Percentiles rank a stretch among this genome's conserved stretches.
These are phyloP conservation scores for Malus hybrid DNA, from an alignment of 331 rosid species.

Conservation along the genomic window DNA sequence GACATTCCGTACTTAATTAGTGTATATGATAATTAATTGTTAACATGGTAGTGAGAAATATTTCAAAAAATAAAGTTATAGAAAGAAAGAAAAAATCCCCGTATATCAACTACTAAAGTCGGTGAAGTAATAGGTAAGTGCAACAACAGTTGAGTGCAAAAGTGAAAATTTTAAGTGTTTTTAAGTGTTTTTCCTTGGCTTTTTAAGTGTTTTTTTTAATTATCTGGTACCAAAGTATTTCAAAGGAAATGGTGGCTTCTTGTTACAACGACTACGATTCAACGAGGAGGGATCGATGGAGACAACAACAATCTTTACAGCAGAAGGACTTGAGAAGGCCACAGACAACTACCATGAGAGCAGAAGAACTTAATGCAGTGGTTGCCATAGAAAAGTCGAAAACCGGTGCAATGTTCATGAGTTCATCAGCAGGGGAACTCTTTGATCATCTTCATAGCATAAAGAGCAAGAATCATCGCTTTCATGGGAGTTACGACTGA, in stretches of 20 bases:
- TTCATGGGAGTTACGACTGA: not conserved
- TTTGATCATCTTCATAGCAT: not conserved
- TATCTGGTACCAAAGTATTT: not conserved
- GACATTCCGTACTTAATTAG: too few relatives aligned
- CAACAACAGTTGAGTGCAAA: too few relatives aligned
- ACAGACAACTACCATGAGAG: not conserved
- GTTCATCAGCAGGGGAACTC: not conserved
- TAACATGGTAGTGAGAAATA: too few relatives aligned
- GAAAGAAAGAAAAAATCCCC: too few relatives aligned
- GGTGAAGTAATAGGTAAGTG: too few relatives aligned
- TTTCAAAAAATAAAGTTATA: too few relatives aligned
- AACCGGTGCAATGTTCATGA: not conserved
- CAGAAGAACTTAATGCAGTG: not conserved
- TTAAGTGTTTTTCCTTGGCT: too few relatives aligned
- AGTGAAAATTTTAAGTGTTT: too few relatives aligned
- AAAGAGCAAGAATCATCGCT: not conserved
- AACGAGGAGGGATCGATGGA: too few relatives aligned
- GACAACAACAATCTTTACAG: not conserved
- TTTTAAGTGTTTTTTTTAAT: too few relatives aligned
- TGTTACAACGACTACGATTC: constrained; percentile 1
- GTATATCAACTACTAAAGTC: too few relatives aligned
- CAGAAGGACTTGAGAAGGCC: constrained; percentile 3
- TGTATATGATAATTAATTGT: too few relatives aligned
- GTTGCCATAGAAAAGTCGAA: not conserved
- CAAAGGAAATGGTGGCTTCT: not conserved